Conservation (phyloP, 768 basidiomycete species). For the Xerocomellus chrysenteron region DNA sequence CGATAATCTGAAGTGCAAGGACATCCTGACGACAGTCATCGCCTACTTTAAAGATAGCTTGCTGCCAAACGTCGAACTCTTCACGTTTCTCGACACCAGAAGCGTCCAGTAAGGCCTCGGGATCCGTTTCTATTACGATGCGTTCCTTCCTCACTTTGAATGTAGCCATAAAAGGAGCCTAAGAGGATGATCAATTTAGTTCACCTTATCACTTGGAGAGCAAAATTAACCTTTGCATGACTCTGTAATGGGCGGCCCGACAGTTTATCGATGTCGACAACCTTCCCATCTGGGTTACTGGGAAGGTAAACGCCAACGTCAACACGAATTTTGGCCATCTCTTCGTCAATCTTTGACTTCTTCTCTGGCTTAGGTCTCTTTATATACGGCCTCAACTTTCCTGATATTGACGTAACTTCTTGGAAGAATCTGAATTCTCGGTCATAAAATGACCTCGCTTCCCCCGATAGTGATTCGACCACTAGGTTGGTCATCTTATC, state of each 20-base stretch:
- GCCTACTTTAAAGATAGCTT: slow-evolving; percentile 99
- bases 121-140: slow-evolving; percentile 62
- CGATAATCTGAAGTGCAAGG: slow-evolving; percentile 94
- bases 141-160: slow-evolving; percentile 95
- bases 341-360: slow-evolving; percentile 97
- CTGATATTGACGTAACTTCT: slow-evolving; percentile 96
- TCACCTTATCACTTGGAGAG: not conserved
- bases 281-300: slow-evolving; percentile 94
- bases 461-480: slow-evolving; percentile 82
- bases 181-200: slow-evolving; percentile 3
- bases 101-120: slow-evolving; percentile 72
- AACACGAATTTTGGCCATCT: slow-evolving; percentile 94
- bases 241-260: slow-evolving; percentile 95
- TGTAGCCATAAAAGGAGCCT: slow-evolving; percentile 99
- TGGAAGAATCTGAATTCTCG: slow-evolving; percentile 95
- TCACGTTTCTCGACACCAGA: slow-evolving; percentile 53
- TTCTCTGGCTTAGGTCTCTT: slow-evolving; percentile 95
- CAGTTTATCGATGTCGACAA: slow-evolving; percentile 96
- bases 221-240: slow-evolving; percentile 79
- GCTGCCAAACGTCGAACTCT: slow-evolving; percentile 91
- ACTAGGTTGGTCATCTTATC: slow-evolving; percentile 82
- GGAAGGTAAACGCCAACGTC: slow-evolving; percentile 97
- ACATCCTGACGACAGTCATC: slow-evolving; percentile 99
- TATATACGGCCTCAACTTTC: slow-evolving; percentile 94
- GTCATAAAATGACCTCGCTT: slow-evolving; percentile 86